Base-by-base conservation (phyloP, 2,329 filamentous ascomycete genomes). In the Fusarium penzigii region DNA sequence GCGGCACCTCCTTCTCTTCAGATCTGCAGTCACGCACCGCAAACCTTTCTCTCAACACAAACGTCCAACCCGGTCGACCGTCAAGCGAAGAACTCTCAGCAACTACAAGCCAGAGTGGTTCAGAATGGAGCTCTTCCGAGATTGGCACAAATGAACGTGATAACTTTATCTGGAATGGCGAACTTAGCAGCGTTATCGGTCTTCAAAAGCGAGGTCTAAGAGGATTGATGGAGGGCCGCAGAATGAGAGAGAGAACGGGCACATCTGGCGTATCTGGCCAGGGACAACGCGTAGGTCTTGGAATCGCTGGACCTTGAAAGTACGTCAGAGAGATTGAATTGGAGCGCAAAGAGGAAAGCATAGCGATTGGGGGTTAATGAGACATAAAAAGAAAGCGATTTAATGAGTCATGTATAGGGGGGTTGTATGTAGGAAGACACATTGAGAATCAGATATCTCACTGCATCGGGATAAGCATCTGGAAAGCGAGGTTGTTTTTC, bases 181-280 rank as follows among this genome's bases (percentile, higher is more conserved):
- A 95, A 75, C 72, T 93, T 34, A 92, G 89, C 74, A 90, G 90
- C 44, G 93, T 97, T 3, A 96, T 99, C 61, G 94, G 94, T 0
- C 70, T 99, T 58, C 94, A 99, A 77, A 99, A 99, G 77, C 82
- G 94, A 48, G 94, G 94, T 0, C 72, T 99, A 36, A 81, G 93
- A 53, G 94, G 94, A 0, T 72, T 99, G 61, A 97, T 99, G 94
- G 94, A 97, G 71, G 93, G 93, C 4, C 79, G 93, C 42, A 81
- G 93, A 54, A 86, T 97, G 77, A 79, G 92, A 42, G 91, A 96
- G 70, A 78, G 90, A 58, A 80, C 78, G 3, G 79, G 79, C 10
- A 80, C 77, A 58, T 55, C 62, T 5, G 65, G 65, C 7, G 56
- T 52, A 16, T 38, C 52, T 9, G 45, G 59, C 13, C 57, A 65